Evolutionary conservation across 2,329 filamentous ascomycete genomes (phyloP), one percentile per base, ranked within the genome.

Genomic region (Atkinsonella texensis): DNA sequence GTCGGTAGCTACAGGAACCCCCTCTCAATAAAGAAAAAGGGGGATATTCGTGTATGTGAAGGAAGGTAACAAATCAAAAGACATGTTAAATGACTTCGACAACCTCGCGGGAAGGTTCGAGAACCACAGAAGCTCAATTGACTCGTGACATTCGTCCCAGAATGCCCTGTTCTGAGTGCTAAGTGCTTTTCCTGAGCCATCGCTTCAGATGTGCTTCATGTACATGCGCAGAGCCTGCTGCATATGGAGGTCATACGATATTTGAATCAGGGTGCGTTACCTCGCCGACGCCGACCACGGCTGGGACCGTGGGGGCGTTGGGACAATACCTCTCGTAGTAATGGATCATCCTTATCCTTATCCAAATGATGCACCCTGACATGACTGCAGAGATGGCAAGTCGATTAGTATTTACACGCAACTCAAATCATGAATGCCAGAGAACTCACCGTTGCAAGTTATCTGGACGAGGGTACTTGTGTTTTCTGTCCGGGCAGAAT

Each of bases 391-490:
- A 47, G 3, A 12, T 40, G 15, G 44, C 11, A 10, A 28, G 50
- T 3, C 2, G 7, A 18, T 56, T 50, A 59, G 55, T 52, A 47
- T 38, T 46, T 55, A 43, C 10, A 49, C 31, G 18, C 13, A 8
- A 35, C 44, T 32, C 18, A 20, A 35, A 15, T 28, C 8, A 28
- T 35, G 40, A 18, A 20, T 4, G 17, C n/a, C 31, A 42, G 18
- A 13, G 43, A 48, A 65, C 77, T 57, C 74, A 94, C 88, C 91
- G 83, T 72, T 96, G 91, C 52, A 98, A 72, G 73, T 97, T 97
- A 66, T 98, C 93, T 35, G 93, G 93, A 59, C 93, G 77, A 5
- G 93, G 93, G 65, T 97, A 97, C 64, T 86, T 90, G 67, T 96
- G 91, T 65, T 96, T 89, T 58, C 89, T 79, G 62, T 95, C 89